Evolutionary conservation across 352 stramenopile species (phyloP).

Genomic region (Phytophthora podocarpi): DNA sequence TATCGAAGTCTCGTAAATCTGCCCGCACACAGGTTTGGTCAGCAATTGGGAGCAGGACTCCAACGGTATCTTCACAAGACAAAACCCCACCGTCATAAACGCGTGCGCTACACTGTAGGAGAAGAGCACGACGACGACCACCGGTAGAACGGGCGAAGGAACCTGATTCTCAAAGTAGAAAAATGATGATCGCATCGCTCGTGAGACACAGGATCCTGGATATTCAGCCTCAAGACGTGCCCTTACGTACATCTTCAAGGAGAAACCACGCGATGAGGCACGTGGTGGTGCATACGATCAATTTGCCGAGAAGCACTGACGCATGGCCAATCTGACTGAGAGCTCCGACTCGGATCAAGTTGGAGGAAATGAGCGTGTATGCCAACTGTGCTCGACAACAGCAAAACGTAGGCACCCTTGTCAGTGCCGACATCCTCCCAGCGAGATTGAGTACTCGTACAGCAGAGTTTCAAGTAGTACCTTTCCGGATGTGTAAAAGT

Average conservation of each 20-base stretch:
- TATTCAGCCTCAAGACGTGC: background rate
- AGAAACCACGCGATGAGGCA: slow-evolving; percentile 77
- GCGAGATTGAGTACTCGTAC: too few relatives aligned
- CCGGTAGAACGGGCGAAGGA: slow-evolving; percentile 65
- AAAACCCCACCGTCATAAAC: slow-evolving; percentile 72
- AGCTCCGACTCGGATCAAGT: slow-evolving; percentile 66
- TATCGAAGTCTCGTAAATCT: slow-evolving; percentile 89
- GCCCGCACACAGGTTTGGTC: background rate
- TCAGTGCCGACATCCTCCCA: background rate
- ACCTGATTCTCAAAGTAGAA: slow-evolving; percentile 26
- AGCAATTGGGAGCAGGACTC: background rate
- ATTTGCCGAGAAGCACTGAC: slow-evolving; percentile 72
- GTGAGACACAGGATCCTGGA: slow-evolving; percentile 1
- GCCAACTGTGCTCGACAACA: slow-evolving; percentile 42
- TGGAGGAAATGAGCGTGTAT: slow-evolving; percentile 73
- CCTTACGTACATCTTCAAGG: slow-evolving; percentile 58
- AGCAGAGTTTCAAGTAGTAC: slow-evolving; percentile 26
- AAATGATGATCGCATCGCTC: background rate
- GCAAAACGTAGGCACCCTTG: background rate
- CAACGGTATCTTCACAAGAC: background rate
- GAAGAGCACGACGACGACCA: slow-evolving; percentile 70
- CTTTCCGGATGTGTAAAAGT: slow-evolving; percentile 80
- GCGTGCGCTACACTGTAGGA: slow-evolving; percentile 80
- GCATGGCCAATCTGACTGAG: slow-evolving; percentile 71
- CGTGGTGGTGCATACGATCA: slow-evolving; percentile 78